Percentiles rank a stretch among this genome's conserved stretches.
Conservation (phyloP, 805 yeast genomes). For the Candida rishiriensis region DNA sequence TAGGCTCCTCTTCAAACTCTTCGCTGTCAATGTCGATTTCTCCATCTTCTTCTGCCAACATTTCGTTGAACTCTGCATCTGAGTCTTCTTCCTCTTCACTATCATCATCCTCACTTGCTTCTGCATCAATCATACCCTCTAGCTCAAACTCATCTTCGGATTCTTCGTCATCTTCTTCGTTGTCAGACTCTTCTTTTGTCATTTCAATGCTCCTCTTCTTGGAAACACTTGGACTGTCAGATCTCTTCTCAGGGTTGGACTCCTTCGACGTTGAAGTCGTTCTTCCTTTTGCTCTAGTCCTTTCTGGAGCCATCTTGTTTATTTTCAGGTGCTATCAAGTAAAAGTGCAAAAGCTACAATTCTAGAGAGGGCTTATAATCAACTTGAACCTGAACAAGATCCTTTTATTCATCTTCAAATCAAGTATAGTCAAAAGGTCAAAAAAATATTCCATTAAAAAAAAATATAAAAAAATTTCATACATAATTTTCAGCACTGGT, state of each 20-base stretch:
- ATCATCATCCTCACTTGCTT: conserved; percentile 32
- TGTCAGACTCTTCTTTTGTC: conserved; percentile 5
- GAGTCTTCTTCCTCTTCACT: conserved; percentile 40
- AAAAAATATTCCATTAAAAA: no score
- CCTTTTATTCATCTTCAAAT: no score
- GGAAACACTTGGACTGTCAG: neutral
- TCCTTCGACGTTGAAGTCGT: neutral
- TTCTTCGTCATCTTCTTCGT: conserved; percentile 17
- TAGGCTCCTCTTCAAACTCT: conserved; percentile 49
- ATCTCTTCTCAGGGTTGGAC: neutral
- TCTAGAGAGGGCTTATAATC: no score
- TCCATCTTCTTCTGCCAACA: conserved; percentile 40
- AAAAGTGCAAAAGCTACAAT: no score
- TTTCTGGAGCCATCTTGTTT: no score
- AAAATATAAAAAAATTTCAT: no score
- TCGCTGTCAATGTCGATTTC: conserved; percentile 34
- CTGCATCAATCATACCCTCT: conserved; percentile 39
- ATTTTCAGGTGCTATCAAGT: no score
- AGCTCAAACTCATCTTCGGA: conserved; percentile 22
- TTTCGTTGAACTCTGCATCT: conserved; percentile 58
- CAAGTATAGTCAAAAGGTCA: no score
- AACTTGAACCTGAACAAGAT: no score
- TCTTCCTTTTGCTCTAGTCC: no score
- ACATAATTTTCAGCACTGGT: no score
- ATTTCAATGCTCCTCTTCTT: conserved; percentile 9